phyloP scores from a whole-genome alignment of 352 stramenopile species.

The Saprolegnia parasitica region DNA sequence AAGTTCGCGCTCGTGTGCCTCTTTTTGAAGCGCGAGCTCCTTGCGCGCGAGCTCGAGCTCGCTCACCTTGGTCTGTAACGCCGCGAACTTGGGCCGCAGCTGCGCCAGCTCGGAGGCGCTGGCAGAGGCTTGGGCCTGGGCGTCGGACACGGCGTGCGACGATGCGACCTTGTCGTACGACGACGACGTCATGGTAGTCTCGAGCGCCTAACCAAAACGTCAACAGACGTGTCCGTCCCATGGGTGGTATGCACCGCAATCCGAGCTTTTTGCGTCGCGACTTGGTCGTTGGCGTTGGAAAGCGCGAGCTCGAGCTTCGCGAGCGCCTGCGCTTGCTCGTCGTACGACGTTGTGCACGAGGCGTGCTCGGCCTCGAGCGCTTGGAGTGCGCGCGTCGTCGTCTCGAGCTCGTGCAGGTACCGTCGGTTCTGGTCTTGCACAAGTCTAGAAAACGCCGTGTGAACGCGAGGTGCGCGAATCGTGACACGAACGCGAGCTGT shows the following conservation, averaged over 20 bases:
- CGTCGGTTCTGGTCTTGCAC: constrained; percentile 47
- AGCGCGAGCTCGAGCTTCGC: background rate
- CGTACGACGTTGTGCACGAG: background rate
- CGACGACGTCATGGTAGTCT: constrained; percentile 63
- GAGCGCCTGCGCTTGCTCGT: background rate
- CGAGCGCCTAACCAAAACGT: constrained; percentile 41
- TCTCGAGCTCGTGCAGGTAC: constrained; percentile 45
- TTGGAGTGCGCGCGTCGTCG: constrained; percentile 44
- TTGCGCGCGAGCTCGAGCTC: constrained; percentile 39
- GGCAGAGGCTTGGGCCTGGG: constrained; percentile 70
- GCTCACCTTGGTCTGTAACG: constrained; percentile 35
- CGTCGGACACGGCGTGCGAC: constrained; percentile 69
- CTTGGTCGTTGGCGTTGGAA: constrained; percentile 3
- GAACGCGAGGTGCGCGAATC: constrained; percentile 8
- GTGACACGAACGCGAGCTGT: constrained; percentile 40
- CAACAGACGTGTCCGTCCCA: background rate
- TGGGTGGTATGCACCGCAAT: background rate
- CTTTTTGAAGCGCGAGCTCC: constrained; percentile 37
- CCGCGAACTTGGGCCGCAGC: constrained; percentile 51
- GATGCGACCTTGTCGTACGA: constrained; percentile 84
- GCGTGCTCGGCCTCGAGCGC: constrained; percentile 47
- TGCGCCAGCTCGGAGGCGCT: constrained; percentile 54
- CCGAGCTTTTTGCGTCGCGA: background rate
- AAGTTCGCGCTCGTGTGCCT: constrained; percentile 45
- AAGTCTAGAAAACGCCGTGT: constrained; percentile 35